Conservation (phyloP, 2,329 filamentous ascomycete species). For the Epichloe scottii region DNA sequence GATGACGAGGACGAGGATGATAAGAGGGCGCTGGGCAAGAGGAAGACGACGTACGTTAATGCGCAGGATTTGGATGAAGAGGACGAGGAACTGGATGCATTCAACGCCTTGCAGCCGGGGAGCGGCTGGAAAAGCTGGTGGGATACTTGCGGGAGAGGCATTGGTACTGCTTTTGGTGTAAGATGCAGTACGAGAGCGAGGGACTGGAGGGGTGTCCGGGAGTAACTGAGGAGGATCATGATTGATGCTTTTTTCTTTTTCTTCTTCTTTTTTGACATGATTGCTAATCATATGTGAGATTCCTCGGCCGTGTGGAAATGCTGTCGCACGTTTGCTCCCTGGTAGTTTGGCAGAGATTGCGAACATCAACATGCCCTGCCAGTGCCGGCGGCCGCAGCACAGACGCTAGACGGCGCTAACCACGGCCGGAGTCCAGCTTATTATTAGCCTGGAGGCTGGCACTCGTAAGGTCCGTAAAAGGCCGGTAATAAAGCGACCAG, state of each 20-base stretch:
- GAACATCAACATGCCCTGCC: too few species aligned
- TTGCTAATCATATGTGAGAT: neutral
- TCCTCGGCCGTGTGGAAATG: too few species aligned
- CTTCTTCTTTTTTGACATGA: neutral
- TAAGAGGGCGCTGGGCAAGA: conserved; percentile 51
- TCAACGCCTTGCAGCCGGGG: conserved; percentile 55
- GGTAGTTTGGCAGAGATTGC: too few species aligned
- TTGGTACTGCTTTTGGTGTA: conserved; percentile 94
- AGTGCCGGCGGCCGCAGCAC: too few species aligned
- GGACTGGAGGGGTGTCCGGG: conserved; percentile 84
- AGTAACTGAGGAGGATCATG: conserved; percentile 69
- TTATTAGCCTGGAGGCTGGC: too few species aligned
- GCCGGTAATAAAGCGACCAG: neutral
- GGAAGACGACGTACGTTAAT: conserved; percentile 39
- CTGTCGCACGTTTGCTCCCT: too few species aligned
- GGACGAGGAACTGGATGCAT: conserved; percentile 68
- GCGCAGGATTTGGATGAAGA: conserved; percentile 65
- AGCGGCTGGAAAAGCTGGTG: conserved; percentile 56
- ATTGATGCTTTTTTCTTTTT: conserved; percentile 19
- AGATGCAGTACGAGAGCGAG: conserved; percentile 61
- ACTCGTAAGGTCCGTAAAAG: neutral
- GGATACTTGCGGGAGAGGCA: conserved; percentile 57
- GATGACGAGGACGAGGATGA: conserved; percentile 65
- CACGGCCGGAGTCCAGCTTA: too few species aligned
- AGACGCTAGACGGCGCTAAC: too few species aligned